Percentiles rank a stretch among this genome's conserved stretches.
phyloP scores from a whole-genome alignment of 768 basidiomycete species.

The Calocera cornea region DNA sequence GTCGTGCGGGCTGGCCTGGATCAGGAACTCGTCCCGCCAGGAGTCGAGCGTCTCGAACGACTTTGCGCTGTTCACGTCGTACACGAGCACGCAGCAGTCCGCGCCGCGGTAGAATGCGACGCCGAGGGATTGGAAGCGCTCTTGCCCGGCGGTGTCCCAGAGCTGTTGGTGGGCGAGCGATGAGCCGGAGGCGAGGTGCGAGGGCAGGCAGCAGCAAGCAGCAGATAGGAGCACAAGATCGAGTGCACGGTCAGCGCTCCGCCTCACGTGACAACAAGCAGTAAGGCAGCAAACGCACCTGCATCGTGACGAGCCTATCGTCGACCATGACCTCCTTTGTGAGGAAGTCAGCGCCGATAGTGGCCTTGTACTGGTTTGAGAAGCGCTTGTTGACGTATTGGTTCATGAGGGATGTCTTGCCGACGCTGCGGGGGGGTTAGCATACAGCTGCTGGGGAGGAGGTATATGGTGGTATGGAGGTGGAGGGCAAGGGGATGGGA shows the following conservation, averaged over 20 bases:
- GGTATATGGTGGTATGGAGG: not conserved
- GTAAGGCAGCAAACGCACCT: conserved; percentile 39
- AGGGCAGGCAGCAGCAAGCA: not conserved
- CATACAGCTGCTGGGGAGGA: not conserved
- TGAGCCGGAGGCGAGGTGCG: conserved; percentile 8
- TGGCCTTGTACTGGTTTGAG: conserved; percentile 99
- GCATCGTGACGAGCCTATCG: conserved; percentile 96
- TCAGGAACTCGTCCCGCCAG: conserved; percentile 98
- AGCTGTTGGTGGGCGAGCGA: conserved; percentile 38
- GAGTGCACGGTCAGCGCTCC: not conserved
- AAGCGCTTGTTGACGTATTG: conserved; percentile 99
- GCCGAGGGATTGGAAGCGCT: conserved; percentile 97
- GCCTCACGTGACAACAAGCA: not conserved
- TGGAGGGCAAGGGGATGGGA: not conserved
- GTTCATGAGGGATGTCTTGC: conserved; percentile 99
- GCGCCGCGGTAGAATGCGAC: conserved; percentile 99
- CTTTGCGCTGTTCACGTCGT: conserved; percentile 97
- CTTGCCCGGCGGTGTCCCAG: conserved; percentile 99
- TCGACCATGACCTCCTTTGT: conserved; percentile 99
- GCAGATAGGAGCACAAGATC: not conserved
- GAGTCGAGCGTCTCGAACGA: conserved; percentile 97
- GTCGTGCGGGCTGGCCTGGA: conserved; percentile 96
- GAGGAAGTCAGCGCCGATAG: conserved; percentile 91
- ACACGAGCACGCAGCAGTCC: conserved; percentile 97
- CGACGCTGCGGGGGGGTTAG: conserved; percentile 46